Conservation (phyloP, 2,329 filamentous ascomycete genomes). For the Drechslerella stenobrocha region DNA sequence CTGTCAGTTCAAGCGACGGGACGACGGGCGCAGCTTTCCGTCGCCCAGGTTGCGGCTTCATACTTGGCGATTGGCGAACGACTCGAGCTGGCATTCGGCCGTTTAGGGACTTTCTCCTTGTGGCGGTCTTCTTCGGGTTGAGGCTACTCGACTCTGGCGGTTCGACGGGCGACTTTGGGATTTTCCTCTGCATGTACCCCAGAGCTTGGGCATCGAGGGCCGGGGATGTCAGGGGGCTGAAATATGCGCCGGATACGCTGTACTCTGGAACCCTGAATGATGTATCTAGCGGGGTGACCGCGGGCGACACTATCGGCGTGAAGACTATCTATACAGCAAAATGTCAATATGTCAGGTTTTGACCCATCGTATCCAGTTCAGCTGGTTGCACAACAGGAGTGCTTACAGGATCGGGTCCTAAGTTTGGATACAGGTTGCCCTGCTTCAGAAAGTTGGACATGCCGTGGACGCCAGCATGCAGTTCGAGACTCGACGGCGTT, state of each 20-base stretch:
- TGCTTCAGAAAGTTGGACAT: slow-evolving; percentile 64
- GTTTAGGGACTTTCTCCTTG: slow-evolving; percentile 42
- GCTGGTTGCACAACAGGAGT: slow-evolving; percentile 14
- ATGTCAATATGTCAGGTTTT: slow-evolving; percentile 51
- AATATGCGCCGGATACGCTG: slow-evolving; percentile 71
- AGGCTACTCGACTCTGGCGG: slow-evolving; percentile 51
- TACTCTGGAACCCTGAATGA: slow-evolving; percentile 66
- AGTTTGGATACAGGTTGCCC: slow-evolving; percentile 66
- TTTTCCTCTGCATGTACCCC: slow-evolving; percentile 40
- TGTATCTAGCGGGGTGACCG: slow-evolving; percentile 75
- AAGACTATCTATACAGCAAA: slow-evolving; percentile 67
- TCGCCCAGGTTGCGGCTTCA: slow-evolving; percentile 65
- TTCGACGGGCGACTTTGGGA: slow-evolving; percentile 62
- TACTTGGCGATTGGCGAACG: slow-evolving; percentile 70
- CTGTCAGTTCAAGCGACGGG: slow-evolving; percentile 58
- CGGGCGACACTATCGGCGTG: slow-evolving; percentile 80
- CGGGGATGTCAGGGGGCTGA: slow-evolving; percentile 80
- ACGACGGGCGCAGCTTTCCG: slow-evolving; percentile 61
- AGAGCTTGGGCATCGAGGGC: slow-evolving; percentile 70
- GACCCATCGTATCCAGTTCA: neutral
- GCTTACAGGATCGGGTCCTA: slow-evolving; percentile 69
- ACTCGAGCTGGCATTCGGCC: slow-evolving; percentile 56
- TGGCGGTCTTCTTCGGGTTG: slow-evolving; percentile 39
- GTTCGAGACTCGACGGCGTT: slow-evolving; percentile 78
- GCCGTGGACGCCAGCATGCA: slow-evolving; percentile 64